Evolutionary conservation across 1,284 basidiomycete genomes (phyloP).

Genomic region (Flammula alnicola): DNA sequence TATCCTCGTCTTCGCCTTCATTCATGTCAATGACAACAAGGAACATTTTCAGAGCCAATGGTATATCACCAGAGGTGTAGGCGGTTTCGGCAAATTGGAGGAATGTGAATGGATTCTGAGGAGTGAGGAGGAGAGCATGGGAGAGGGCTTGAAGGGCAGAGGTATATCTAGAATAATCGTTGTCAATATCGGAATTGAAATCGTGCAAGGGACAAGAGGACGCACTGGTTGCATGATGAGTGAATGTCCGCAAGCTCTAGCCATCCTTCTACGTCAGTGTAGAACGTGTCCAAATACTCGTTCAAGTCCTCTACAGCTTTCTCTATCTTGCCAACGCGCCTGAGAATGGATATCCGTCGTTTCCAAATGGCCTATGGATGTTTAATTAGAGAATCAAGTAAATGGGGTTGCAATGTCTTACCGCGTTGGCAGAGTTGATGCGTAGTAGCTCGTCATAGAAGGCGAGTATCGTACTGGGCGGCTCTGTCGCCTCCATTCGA

Average conservation of each 20-base stretch:
- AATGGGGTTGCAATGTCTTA: slow-evolving; percentile 46
- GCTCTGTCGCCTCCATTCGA: slow-evolving; percentile 78
- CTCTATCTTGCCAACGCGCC: slow-evolving; percentile 63
- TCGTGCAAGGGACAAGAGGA: slow-evolving; percentile 14
- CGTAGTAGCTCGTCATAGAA: slow-evolving; percentile 75
- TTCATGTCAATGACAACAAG: slow-evolving; percentile 85
- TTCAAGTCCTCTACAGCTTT: slow-evolving; percentile 79
- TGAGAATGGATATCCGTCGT: slow-evolving; percentile 76
- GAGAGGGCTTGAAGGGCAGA: slow-evolving; percentile 76
- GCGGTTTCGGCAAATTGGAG: slow-evolving; percentile 88
- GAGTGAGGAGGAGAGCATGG: slow-evolving; percentile 81
- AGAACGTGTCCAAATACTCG: slow-evolving; percentile 89
- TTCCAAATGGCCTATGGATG: slow-evolving; percentile 78
- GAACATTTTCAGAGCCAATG: slow-evolving; percentile 84
- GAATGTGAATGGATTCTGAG: slow-evolving; percentile 85
- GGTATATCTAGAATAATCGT: slow-evolving; percentile 51
- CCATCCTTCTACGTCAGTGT: slow-evolving; percentile 93
- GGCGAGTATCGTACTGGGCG: slow-evolving; percentile 62
- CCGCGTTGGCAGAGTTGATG: slow-evolving; percentile 77
- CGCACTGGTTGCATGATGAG: slow-evolving; percentile 76
- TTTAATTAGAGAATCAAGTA: neutral
- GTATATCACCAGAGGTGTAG: slow-evolving; percentile 76
- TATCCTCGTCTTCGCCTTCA: slow-evolving; percentile 56
- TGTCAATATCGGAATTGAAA: neutral
- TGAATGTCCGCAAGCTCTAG: slow-evolving; percentile 92